Conservation (phyloP, 345 rosid species). For the Iberis pinnata region DNA sequence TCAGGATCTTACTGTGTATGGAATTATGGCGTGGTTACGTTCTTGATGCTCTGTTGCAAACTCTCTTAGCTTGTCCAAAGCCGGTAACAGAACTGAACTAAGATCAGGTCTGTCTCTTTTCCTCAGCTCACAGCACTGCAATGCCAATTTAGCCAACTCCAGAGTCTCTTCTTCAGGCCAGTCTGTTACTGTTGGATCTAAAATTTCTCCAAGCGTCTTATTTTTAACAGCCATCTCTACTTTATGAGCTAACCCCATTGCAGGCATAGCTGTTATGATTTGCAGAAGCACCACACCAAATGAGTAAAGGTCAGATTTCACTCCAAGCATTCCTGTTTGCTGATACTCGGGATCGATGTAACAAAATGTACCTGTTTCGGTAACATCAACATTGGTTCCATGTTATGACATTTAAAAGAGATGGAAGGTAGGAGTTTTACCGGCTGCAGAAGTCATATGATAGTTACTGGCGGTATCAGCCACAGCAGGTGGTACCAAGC, state of each 20-base stretch:
- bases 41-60: constrained; percentile 32
- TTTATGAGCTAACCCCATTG: constrained; percentile 54
- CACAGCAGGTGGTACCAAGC: constrained; percentile 48
- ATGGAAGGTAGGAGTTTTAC: constrained; percentile 25
- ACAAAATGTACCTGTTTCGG: constrained; percentile 47
- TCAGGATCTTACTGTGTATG: background rate
- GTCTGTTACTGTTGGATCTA: constrained; percentile 51
- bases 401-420: background rate
- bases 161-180: constrained; percentile 72
- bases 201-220: constrained; percentile 39
- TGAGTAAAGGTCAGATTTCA: constrained; percentile 82
- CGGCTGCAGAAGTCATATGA: constrained; percentile 66
- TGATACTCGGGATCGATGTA: constrained; percentile 90
- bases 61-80: constrained; percentile 45
- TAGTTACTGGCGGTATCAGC: constrained; percentile 39
- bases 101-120: constrained; percentile 80
- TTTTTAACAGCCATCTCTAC: constrained; percentile 50
- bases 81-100: constrained; percentile 50
- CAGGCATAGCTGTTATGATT: constrained; percentile 56
- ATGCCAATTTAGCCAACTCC: constrained; percentile 51
- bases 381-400: constrained; percentile 20
- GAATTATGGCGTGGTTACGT: constrained; percentile 7
- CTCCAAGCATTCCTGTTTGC: constrained; percentile 71
- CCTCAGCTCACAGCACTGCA: constrained; percentile 70
- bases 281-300: constrained; percentile 73